Evolutionary conservation across 352 stramenopile genomes (phyloP), one percentile per base, ranked within the genome.

Genomic region (Globisporangium mamillatum): DNA sequence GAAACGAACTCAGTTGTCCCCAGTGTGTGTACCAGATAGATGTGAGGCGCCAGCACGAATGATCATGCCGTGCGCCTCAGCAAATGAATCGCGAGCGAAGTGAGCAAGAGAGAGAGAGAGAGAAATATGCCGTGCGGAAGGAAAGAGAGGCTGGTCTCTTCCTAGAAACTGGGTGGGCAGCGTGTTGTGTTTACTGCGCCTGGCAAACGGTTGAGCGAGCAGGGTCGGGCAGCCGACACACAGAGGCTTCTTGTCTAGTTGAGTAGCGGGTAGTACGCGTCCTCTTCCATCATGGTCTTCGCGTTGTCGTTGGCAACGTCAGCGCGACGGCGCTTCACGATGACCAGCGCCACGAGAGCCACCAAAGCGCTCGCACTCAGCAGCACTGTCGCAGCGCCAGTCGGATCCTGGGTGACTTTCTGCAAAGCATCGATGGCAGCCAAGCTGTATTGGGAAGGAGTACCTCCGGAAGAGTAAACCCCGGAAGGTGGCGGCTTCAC

Each of bases 181-280:
- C 10, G 1, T 41, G 0, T 9, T 41, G 34, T 1, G 34, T 12
- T 41, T 41, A 1, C 34, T 29, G 27, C 27, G 34, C 34, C 34
- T 14, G 34, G 34, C 34, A 12, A 41, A 41, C 10, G 5, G 34
- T 41, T 3, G 27, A 29, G 27, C 34, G 34, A 41, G 7, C 34
- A 41, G 5, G 34, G 10, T 41, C 34, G 3, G 10, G 10, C 34
- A 41, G 34, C 34, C 34, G 34, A 12, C 34, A 41, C 34, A 12
- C 34, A 12, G 34, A 14, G 34, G 34, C 34, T 41, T 25, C n/a
- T 16, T 24, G 20, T 4, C n/a, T 55, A 69, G 56, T 55, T 69
- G 38, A 69, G 55, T 25, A 69, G 56, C 20, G 64, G 64, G 46
- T 69, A 69, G 64, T 69, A 69, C 56, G 56, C 64, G 46, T 69